These are phyloP conservation scores for Stenogyne calaminthoides DNA, from an alignment of 305 asterid species.

Conservation along the genomic window DNA sequence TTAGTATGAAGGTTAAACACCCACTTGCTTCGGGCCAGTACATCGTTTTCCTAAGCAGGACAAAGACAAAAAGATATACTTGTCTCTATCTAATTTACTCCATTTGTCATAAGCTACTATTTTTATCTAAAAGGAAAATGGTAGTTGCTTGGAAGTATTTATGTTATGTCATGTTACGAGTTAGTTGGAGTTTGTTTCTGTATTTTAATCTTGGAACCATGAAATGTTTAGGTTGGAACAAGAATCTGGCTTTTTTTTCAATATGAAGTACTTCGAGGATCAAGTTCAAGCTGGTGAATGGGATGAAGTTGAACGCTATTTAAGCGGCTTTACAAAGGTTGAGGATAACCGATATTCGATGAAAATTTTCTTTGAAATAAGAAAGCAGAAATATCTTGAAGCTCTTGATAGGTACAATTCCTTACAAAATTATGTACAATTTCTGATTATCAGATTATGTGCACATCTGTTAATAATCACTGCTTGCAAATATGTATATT, in stretches of 20 bases:
- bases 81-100: background rate
- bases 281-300: slow-evolving; percentile 63
- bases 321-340: slow-evolving; percentile 57
- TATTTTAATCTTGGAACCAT: slow-evolving; percentile 26
- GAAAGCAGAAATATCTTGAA: slow-evolving; percentile 64
- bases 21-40: slow-evolving; percentile 7
- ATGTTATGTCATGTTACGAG: background rate
- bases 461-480: slow-evolving; percentile 18
- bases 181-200: background rate
- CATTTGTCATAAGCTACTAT: background rate
- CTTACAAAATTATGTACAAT: slow-evolving; percentile 1
- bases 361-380: slow-evolving; percentile 61
- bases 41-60: background rate
- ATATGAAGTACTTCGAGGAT: slow-evolving; percentile 59
- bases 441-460: slow-evolving; percentile 3
- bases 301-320: slow-evolving; percentile 57
- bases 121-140: background rate
- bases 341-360: slow-evolving; percentile 57
- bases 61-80: background rate
- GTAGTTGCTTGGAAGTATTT: background rate
- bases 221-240: slow-evolving; percentile 47
- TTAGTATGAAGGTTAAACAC: background rate
- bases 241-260: slow-evolving; percentile 58
- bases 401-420: slow-evolving; percentile 51
- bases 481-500: slow-evolving; percentile 11